A percentile compares a stretch with the other conserved stretches of the same genome.
Conservation (phyloP, 148 eudicot genomes). For the Silene uniflora region DNA sequence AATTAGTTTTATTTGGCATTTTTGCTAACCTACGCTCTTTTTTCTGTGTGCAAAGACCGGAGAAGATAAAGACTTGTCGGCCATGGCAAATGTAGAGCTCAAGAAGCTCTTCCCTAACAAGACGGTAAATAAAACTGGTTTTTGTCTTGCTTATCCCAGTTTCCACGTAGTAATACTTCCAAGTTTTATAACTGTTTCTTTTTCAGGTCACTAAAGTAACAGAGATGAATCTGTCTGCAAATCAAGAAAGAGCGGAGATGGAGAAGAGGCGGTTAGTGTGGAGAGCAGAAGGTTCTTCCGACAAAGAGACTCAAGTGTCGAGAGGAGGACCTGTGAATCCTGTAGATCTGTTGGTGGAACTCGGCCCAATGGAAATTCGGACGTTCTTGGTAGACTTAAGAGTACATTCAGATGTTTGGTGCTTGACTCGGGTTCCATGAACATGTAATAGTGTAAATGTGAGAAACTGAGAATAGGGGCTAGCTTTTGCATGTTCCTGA, state of each 20-base stretch:
- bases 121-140: conserved; percentile 45
- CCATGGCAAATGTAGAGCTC: conserved; percentile 64
- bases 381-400: conserved; percentile 53
- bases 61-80: conserved; percentile 74
- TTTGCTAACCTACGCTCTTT: background rate
- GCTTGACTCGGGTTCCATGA: conserved; percentile 1
- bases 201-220: conserved; percentile 63
- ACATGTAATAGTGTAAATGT: background rate
- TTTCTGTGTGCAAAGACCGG: conserved; percentile 45
- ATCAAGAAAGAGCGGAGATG: conserved; percentile 81
- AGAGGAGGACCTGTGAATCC: conserved; percentile 82
- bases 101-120: conserved; percentile 69
- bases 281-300: conserved; percentile 59
- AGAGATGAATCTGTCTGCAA: conserved; percentile 85
- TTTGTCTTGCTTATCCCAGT: background rate
- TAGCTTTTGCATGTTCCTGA: background rate
- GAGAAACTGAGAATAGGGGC: background rate
- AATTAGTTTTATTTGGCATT: background rate
- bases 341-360: conserved; percentile 50
- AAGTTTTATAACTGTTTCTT: background rate
- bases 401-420: conserved; percentile 28
- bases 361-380: conserved; percentile 87
- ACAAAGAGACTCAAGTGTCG: conserved; percentile 27
- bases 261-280: conserved; percentile 63
- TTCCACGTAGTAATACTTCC: background rate